Percentiles rank a stretch among this genome's conserved stretches.
Conservation (phyloP, 495 filamentous ascomycete species). For the Penicillium samsonianum region DNA sequence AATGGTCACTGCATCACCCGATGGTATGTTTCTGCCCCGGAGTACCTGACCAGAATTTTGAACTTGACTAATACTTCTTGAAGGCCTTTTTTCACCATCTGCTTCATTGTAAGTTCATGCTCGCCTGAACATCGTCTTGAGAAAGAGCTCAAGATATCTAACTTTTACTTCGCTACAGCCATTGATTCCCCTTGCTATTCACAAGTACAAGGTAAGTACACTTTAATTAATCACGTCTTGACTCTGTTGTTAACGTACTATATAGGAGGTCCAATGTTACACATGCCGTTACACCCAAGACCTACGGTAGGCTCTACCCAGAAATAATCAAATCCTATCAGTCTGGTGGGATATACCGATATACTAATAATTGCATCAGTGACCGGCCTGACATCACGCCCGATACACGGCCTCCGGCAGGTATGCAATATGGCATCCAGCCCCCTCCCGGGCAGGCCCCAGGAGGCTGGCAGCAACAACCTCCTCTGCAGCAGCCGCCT, state of each 20-base stretch:
- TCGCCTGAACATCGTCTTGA: neutral
- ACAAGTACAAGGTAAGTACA: conserved; percentile 50
- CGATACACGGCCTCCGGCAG: conserved; percentile 40
- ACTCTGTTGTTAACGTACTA: conserved; percentile 19
- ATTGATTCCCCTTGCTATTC: conserved; percentile 49
- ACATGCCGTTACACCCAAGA: conserved; percentile 57
- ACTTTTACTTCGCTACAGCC: conserved; percentile 34
- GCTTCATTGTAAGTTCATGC: conserved; percentile 50
- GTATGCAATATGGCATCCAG: conserved; percentile 31
- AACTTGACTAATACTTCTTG: conserved; percentile 17
- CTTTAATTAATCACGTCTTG: neutral
- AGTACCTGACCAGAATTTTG: neutral
- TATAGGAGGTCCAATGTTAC: conserved; percentile 52
- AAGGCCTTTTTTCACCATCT: conserved; percentile 57
- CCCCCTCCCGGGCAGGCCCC: conserved; percentile 34
- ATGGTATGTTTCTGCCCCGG: conserved; percentile 40
- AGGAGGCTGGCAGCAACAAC: conserved; percentile 23
- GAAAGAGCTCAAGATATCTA: conserved; percentile 9
- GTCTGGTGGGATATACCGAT: neutral
- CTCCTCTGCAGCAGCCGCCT: conserved; percentile 23
- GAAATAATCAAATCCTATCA: neutral
- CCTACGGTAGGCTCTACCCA: conserved; percentile 40
- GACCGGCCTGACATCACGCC: conserved; percentile 51
- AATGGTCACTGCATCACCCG: conserved; percentile 52
- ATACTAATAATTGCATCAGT: conserved; percentile 23